These are phyloP conservation scores for Pseudoscleropodium purum DNA, from an alignment of 225 moss, liverwort and hornwort species.

Conservation along the genomic window DNA sequence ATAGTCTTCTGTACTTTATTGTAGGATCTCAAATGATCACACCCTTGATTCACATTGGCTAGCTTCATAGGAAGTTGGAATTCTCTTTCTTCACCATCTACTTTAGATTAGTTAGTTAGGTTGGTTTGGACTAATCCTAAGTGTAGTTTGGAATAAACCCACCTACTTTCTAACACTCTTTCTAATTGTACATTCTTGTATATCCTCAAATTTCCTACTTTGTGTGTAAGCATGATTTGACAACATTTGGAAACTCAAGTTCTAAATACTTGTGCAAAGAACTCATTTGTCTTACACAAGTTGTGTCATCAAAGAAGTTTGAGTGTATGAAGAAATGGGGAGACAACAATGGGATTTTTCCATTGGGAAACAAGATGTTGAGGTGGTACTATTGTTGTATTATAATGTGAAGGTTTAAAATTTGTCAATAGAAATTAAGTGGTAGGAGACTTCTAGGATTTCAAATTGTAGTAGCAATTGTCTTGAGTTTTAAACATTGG, in stretches of 20 bases:
- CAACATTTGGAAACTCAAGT: neutral
- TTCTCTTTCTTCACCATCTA: neutral
- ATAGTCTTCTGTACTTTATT: neutral
- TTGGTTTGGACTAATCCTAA: neutral
- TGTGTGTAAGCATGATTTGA: neutral
- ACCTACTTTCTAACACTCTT: neutral
- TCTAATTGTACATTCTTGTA: neutral
- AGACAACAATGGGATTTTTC: neutral
- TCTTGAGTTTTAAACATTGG: neutral
- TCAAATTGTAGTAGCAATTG: neutral
- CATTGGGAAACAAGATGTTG: neutral
- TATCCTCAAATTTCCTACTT: neutral
- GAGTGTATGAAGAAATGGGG: neutral
- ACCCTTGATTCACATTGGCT: neutral
- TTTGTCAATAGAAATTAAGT: neutral
- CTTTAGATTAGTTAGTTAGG: neutral
- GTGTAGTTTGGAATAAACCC: neutral
- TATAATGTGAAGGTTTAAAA: neutral
- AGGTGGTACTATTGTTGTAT: neutral
- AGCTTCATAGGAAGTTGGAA: too few species aligned
- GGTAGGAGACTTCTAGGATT: neutral
- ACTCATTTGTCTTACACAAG: neutral
- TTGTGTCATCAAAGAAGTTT: neutral
- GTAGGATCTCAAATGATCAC: neutral
- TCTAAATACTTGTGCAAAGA: neutral